Evolutionary conservation across 345 rosid genomes (phyloP), one percentile per base, ranked within the genome.

Genomic region (Geranium brycei): DNA sequence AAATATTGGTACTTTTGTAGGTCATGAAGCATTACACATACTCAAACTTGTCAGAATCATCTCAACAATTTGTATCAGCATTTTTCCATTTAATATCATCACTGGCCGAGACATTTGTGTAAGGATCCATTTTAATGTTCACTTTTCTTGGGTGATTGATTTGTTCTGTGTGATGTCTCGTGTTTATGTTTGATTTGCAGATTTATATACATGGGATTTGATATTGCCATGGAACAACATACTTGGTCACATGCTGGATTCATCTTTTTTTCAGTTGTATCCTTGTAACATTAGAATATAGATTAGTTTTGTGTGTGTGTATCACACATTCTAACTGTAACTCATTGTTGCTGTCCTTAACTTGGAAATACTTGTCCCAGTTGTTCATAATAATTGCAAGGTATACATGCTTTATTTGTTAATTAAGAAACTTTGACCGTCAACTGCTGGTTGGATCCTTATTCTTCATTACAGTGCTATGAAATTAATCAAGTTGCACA

Each of bases 141-240:
- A 38, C 56, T 61, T 51, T 35, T 59, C 23, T 40, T 59, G 53
- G 15, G 53, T 47, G 53, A 60, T 69, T 64, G 53, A 47, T 6
- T 47, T 47, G 53, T 47, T 47, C 14, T 47, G 3, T 47, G 15
- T 6, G 53, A 47, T 13, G 53, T 13, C 53, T 47, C 15, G 14
- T 47, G 53, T 13, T 3, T 63, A 53, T 75, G 70, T 72, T 59
- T 57, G 60, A 67, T 75, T 73, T 74, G 75, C 91, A 93, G 99
- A 75, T 93, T 93, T 72, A 93, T 93, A 66, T 93, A 90, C 85
- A 90, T 93, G 99, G 99, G 99, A 30, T 93, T 90, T 76, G 97
- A 88, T 80, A 93, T 93, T 73, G 97, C 95, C 61, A 90, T 93
- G 89, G 99, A 90, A 75, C 87, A 87, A 72, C 99, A 93, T 72